These are phyloP conservation scores for Quillaja saponaria DNA, from an alignment of 306 rosid genomes.

Conservation along the genomic window DNA sequence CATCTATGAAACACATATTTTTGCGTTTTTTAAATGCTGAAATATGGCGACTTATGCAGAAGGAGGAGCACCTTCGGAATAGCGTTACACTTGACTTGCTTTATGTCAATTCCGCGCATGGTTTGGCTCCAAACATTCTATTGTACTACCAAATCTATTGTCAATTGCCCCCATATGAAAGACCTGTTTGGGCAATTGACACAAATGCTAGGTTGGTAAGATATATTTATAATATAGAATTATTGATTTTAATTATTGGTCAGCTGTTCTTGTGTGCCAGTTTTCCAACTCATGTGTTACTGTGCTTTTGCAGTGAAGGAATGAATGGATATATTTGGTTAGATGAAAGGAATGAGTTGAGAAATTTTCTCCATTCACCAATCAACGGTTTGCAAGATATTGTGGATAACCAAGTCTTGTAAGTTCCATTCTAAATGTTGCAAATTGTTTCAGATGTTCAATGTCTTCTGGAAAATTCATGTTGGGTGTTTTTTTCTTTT, in stretches of 20 bases:
- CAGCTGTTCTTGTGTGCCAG: constrained; percentile 13
- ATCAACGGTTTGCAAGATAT: constrained; percentile 65
- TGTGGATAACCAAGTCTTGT: constrained; percentile 70
- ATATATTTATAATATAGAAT: constrained; percentile 19
- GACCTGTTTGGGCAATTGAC: constrained; percentile 44
- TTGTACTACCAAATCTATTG: constrained; percentile 42
- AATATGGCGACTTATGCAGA: constrained; percentile 52
- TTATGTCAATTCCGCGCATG: constrained; percentile 64
- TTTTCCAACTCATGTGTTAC: constrained; percentile 2
- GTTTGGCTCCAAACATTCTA: constrained; percentile 55
- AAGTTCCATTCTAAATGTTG: constrained; percentile 42
- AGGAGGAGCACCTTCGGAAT: constrained; percentile 72
- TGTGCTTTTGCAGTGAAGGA: constrained; percentile 62
- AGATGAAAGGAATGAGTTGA: constrained; percentile 66
- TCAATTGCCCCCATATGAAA: constrained; percentile 43
- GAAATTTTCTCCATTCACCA: constrained; percentile 61
- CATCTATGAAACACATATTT: constrained; percentile 15
- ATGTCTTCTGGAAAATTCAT: constrained; percentile 28
- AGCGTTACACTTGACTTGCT: constrained; percentile 80
- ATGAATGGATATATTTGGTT: constrained; percentile 87
- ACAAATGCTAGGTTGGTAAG: constrained; percentile 65
- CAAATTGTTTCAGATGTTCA: constrained; percentile 21
- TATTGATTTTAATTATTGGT: constrained; percentile 10
- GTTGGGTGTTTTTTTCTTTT: constrained; percentile 38
- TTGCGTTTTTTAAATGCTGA: constrained; percentile 27